Percentiles rank a stretch among this genome's conserved stretches.
These are phyloP conservation scores for Bombardia bombarda DNA, from an alignment of 495 filamentous ascomycete species.

Conservation along the genomic window DNA sequence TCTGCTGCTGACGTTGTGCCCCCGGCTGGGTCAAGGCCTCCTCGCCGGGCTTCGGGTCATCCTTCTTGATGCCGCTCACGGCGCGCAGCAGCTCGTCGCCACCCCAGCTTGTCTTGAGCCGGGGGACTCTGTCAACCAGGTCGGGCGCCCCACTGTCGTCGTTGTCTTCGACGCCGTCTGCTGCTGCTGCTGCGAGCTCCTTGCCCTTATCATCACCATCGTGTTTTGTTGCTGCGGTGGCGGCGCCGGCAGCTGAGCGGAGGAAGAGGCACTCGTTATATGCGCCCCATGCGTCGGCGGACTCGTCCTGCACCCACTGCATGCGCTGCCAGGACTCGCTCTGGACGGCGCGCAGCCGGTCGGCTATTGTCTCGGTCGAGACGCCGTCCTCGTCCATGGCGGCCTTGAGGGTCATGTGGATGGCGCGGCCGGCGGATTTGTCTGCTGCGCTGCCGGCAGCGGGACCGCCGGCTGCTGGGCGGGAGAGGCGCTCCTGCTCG, in stretches of 20 bases:
- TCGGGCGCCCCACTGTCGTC: slow-evolving; percentile 15
- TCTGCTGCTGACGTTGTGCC: too few species aligned
- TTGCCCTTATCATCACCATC: slow-evolving; percentile 24
- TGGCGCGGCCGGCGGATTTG: slow-evolving; percentile 28
- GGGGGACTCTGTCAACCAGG: slow-evolving; percentile 19
- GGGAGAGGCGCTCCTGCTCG: slow-evolving; percentile 34
- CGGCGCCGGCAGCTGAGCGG: slow-evolving; percentile 2
- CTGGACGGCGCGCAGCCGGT: slow-evolving; percentile 38
- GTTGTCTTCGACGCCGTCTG: neutral
- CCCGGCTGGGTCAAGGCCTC: slow-evolving; percentile 14
- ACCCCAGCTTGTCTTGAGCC: slow-evolving; percentile 28
- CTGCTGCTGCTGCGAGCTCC: slow-evolving; percentile 5
- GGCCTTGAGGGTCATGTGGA: slow-evolving; percentile 46
- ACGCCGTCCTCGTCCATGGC: slow-evolving; percentile 32
- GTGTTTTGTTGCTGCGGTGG: neutral
- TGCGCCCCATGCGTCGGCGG: slow-evolving; percentile 32
- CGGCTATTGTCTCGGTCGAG: slow-evolving; percentile 38
- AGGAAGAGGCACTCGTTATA: slow-evolving; percentile 34
- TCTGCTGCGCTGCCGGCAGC: slow-evolving; percentile 10
- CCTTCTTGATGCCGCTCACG: slow-evolving; percentile 24
- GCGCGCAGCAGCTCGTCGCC: slow-evolving; percentile 31
- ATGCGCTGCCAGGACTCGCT: slow-evolving; percentile 33
- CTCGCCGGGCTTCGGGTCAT: slow-evolving; percentile 19
- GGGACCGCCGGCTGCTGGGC: slow-evolving; percentile 13
- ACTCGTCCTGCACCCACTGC: slow-evolving; percentile 37